These are phyloP conservation scores for Podospora anserina DNA, from an alignment of 495 filamentous ascomycete species.

Conservation along the genomic window DNA sequence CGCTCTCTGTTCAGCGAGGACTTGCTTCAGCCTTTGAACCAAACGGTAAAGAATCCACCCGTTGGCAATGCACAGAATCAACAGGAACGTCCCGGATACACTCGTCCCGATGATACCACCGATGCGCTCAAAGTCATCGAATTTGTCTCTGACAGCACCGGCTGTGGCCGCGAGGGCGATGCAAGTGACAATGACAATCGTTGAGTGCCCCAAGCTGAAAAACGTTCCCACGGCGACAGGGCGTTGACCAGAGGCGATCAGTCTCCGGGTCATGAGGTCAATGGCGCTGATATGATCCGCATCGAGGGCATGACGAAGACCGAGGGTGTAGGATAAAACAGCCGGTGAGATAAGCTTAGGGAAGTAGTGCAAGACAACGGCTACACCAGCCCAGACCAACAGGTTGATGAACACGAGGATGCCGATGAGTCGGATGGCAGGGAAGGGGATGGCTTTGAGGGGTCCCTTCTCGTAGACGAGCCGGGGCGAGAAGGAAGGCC, in stretches of 20 bases:
- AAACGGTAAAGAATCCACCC: conserved; percentile 78
- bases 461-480: conserved; percentile 10
- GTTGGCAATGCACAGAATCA: conserved; percentile 81
- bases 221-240: conserved; percentile 96
- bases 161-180: conserved; percentile 87
- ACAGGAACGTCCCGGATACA: conserved; percentile 76
- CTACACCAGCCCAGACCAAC: conserved; percentile 68
- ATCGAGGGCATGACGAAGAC: conserved; percentile 89
- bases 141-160: conserved; percentile 72
- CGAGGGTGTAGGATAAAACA: conserved; percentile 80
- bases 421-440: conserved; percentile 64
- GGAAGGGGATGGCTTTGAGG: conserved; percentile 53
- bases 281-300: conserved; percentile 97
- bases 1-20: conserved; percentile 45
- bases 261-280: conserved; percentile 87
- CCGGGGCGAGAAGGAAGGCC: background rate
- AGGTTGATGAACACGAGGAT: conserved; percentile 64
- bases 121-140: conserved; percentile 75
- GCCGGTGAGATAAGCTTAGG: conserved; percentile 69
- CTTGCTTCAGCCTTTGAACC: conserved; percentile 59
- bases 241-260: conserved; percentile 81
- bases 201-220: conserved; percentile 90
- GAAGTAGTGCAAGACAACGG: conserved; percentile 59
- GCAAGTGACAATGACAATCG: conserved; percentile 88
- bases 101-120: conserved; percentile 84